Conservation (phyloP, 108 stramenopile genomes). For the Pseudonitzschia multiseries region DNA sequence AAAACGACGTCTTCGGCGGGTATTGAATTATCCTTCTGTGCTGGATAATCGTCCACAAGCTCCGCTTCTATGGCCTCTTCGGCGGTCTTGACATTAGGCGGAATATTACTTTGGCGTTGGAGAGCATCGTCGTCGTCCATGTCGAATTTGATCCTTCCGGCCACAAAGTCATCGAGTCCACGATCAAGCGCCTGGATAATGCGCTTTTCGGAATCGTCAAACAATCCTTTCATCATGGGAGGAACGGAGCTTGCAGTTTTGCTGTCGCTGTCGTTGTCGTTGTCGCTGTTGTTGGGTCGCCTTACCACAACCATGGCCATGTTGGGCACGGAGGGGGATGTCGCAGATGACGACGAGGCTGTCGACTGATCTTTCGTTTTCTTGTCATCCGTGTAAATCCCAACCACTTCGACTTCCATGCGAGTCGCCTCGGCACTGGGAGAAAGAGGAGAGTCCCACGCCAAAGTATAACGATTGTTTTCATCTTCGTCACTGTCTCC, state of each 20-base stretch:
- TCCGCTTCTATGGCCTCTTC: constrained; percentile 48
- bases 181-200: constrained; percentile 73
- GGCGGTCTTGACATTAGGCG: constrained; percentile 31
- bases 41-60: constrained; percentile 28
- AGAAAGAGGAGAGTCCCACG: constrained; percentile 73
- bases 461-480: constrained; percentile 38
- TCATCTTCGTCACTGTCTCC: constrained; percentile 26
- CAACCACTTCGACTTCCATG: constrained; percentile 77
- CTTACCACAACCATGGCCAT: constrained; percentile 81
- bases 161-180: constrained; percentile 69
- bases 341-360: not conserved
- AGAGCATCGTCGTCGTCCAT: constrained; percentile 11
- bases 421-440: constrained; percentile 54
- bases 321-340: constrained; percentile 32
- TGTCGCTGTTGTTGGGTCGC: constrained; percentile 10
- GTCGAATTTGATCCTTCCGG: constrained; percentile 51
- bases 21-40: constrained; percentile 30
- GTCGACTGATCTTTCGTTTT: constrained; percentile 14
- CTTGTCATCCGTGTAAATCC: constrained; percentile 49
- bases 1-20: constrained; percentile 43
- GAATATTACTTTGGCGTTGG: not conserved
- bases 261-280: not conserved
- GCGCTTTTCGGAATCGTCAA: constrained; percentile 68
- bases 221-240: constrained; percentile 61
- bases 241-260: constrained; percentile 19